Percentiles rank a stretch among this genome's conserved stretches.
phyloP scores from a whole-genome alignment of 768 basidiomycete genomes.

The Termitomyces sp. region DNA sequence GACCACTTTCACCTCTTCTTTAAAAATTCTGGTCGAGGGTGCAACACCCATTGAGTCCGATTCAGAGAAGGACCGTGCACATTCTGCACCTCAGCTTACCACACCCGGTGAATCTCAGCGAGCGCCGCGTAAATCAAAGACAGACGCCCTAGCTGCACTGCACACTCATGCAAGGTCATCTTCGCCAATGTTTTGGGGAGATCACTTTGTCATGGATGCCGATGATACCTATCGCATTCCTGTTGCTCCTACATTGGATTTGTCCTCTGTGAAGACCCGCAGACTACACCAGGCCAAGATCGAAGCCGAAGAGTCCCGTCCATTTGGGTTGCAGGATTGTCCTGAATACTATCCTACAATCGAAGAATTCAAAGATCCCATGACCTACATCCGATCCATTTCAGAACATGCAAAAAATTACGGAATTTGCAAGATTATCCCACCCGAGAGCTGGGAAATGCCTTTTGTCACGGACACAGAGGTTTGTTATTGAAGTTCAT shows the following conservation, averaged over 20 bases:
- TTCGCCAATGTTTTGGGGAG: conserved; percentile 51
- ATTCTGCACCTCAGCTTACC: conserved; percentile 31
- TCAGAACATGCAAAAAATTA: conserved; percentile 63
- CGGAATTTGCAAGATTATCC: conserved; percentile 96
- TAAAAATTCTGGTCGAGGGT: conserved; percentile 76
- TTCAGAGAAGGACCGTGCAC: conserved; percentile 29
- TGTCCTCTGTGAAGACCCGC: conserved; percentile 66
- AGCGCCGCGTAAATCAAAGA: conserved; percentile 88
- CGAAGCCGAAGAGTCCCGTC: conserved; percentile 45
- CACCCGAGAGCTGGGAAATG: conserved; percentile 92
- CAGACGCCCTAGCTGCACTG: conserved; percentile 76
- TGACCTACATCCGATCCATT: conserved; percentile 87
- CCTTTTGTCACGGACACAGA: conserved; percentile 94
- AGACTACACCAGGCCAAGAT: conserved; percentile 39
- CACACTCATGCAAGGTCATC: conserved; percentile 60
- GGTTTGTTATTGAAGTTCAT: conserved; percentile 42
- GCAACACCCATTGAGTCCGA: conserved; percentile 56
- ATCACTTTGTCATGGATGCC: conserved; percentile 36
- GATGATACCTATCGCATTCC: conserved; percentile 55
- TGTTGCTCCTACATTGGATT: conserved; percentile 58
- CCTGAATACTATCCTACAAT: conserved; percentile 82
- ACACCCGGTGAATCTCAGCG: conserved; percentile 48
- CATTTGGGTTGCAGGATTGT: conserved; percentile 86
- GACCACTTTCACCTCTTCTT: conserved; percentile 58
- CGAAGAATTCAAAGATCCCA: conserved; percentile 94